Base-by-base conservation (phyloP, 2,329 filamentous ascomycete genomes). In the Trichoderma atrobrunneum region DNA sequence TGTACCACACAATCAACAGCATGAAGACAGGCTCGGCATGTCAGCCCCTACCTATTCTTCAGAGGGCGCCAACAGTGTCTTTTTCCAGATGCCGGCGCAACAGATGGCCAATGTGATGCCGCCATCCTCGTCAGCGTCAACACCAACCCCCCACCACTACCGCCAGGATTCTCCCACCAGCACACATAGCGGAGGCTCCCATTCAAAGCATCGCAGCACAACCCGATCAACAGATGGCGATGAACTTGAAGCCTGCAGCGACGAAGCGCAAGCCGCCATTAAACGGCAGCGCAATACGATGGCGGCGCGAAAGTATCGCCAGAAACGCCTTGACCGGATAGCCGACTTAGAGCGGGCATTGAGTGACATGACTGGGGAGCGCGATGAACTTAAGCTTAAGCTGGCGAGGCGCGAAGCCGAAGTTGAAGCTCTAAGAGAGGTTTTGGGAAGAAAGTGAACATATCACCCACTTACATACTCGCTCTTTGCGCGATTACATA, bases 231-330 rank as follows among this genome's bases (percentile, higher is more conserved):
- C 34, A 30, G 34, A 68, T 63, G 18, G 70, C 51, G 68, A 67
- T 36, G 69, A 71, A n/a, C 72, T 73, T 3, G 74, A 78, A 2
- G 72, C 74, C 5, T 74, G 75, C 34, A 78, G 76, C 6, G 76
- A 76, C 21, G 76, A 78, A 8, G 66, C 66, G 12, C 66, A 70
- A 24, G 73, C 79, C 6, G 77, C 80, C 21, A 77, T 84, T 77
- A 92, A 92, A 80, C 89, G 91, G 32, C 87, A 88, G 73, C 87
- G 88, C 73, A 93, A 93, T 80, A 93, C 90, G 16, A 85, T 92
- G 73, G 91, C 91, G n/a, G 91, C 91, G 34, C 87, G 90, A 73
- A 90, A 91, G 73, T 93, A 92, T 78, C 88, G 91, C 30, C 90
- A 93, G 79, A 91, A 91, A 79, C 88, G 90, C 60, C 85, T 92